Evolutionary conservation across 768 basidiomycete species (phyloP), one percentile per base, ranked within the genome.

Genomic region (Boletus subcaerulescens): DNA sequence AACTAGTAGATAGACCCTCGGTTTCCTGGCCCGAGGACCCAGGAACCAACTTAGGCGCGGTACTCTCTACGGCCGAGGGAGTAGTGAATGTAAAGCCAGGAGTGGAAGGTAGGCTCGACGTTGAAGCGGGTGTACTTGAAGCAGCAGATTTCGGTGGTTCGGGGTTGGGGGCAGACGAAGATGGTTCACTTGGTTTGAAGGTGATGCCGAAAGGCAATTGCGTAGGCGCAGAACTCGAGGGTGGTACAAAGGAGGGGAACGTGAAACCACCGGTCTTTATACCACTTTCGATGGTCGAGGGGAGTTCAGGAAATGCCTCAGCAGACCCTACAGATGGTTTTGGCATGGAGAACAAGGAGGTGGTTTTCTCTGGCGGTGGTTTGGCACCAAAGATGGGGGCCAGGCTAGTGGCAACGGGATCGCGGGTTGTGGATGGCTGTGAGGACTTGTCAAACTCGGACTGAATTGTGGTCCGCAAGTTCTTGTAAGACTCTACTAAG

Each of bases 401-500:
- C 51, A 60, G 40, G 33, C 51, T 52, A 14, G 61, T 51, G 20
- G 65, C 38, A 22, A 35, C 52, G 32, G 47, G 38, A 33, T 38
- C 53, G 15, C 40, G 38, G n/a, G 8, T 48, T 44, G 60, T 32
- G 9, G 56, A 14, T 4, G 53, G 13, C 48, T 65, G 66, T 1
- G 63, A 56, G 17, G 71, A 68, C 33, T 50, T 55, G 45, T 87
- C 82, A 57, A 77, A 84, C 22, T 85, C 80, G 45, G 77, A 77
- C 65, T 85, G 81, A 11, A 84, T 77, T 35, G 76, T 73, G 29
- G 74, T 66, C 6, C 89, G 81, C 22, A 82, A 63, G 17, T 71
- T 73, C 63, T 77, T 84, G 70, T 91, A 91, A 41, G 76, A 76
- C 55, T 83, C 80, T 10, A 87, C 60, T 6, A 85, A 54, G 31